These are phyloP conservation scores for Claviceps capensis DNA, from an alignment of 2,329 filamentous ascomycete genomes.

Conservation along the genomic window DNA sequence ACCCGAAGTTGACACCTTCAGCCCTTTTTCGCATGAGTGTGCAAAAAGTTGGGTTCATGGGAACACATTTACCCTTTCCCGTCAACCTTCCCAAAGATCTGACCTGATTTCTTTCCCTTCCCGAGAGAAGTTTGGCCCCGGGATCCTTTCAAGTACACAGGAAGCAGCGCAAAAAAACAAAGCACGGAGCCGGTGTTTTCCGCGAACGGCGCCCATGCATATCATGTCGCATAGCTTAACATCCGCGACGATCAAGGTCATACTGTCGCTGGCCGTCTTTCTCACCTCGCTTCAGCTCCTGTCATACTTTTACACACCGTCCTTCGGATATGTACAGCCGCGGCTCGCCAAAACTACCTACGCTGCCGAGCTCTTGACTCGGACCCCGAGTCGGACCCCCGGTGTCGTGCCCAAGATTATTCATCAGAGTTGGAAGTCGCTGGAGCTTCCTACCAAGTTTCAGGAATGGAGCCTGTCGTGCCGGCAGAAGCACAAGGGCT, in stretches of 20 bases:
- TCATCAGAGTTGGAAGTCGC: conserved; percentile 16
- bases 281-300: not conserved
- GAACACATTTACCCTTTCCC: no score
- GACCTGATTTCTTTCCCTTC: no score
- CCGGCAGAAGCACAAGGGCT: conserved; percentile 16
- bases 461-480: conserved; percentile 19
- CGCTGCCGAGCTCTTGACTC: not conserved
- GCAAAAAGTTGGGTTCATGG: no score
- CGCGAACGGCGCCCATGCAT: not conserved
- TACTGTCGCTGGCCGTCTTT: not conserved
- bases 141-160: not conserved
- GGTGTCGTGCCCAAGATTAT: conserved; percentile 24
- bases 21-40: no score
- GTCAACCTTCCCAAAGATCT: no score
- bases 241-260: not conserved
- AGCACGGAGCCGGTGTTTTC: not conserved
- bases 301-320: not conserved
- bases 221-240: not conserved
- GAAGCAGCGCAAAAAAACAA: not conserved
- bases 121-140: no score
- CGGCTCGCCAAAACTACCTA: conserved; percentile 23
- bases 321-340: not conserved
- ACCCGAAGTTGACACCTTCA: no score
- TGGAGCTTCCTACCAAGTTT: conserved; percentile 14
- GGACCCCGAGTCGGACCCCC: not conserved